Base-by-base conservation (phyloP, 1,284 basidiomycete genomes). In the Somion occarium region DNA sequence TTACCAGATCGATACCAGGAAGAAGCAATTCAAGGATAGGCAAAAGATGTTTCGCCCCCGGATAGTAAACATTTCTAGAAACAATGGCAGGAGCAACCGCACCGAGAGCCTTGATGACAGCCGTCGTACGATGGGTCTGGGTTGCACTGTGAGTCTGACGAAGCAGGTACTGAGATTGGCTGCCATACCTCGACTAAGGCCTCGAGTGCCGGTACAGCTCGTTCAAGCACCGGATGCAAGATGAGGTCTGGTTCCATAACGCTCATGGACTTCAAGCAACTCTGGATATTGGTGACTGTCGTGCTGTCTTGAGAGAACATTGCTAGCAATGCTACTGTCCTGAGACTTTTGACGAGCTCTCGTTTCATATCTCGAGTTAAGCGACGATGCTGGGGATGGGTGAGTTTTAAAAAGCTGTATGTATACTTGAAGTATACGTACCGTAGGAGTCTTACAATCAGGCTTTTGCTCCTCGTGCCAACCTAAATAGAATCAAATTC, bases 221-320 rank as follows among this genome's bases (percentile, higher is more conserved):
- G 78, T 65, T 97, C 92, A 52, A 97, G 71, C 38, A 97, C 80
- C 0, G 91, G 85, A 38, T 90, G 85, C 50, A 97, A 73, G 59
- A 97, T 86, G 38, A 97, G 75, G 61, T 93, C 91, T 0, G 94
- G 93, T 59, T 95, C 92, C 73, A 97, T 85, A 44, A 88, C 70
- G 52, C 81, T 80, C 78, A 93, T 82, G 12, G 81, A 85, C 64
- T 87, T 87, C 56, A 88, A 65, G 57, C 82, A 82, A 54, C 79
- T 82, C 64, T 85, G 83, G 49, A 88, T 80, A 60, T 88, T 86
- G 25, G 72, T 66, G 25, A 84, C 82, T 2, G 82, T 85, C 3
- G 73, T 73, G 37, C 72, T 71, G 59, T 87, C 88, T 66, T 91
- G 89, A 26, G 90, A 91, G 72, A 97, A 98, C 83, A 96, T 94